phyloP scores from a whole-genome alignment of 1,284 basidiomycete species.

The Pseudozyma sp. region DNA sequence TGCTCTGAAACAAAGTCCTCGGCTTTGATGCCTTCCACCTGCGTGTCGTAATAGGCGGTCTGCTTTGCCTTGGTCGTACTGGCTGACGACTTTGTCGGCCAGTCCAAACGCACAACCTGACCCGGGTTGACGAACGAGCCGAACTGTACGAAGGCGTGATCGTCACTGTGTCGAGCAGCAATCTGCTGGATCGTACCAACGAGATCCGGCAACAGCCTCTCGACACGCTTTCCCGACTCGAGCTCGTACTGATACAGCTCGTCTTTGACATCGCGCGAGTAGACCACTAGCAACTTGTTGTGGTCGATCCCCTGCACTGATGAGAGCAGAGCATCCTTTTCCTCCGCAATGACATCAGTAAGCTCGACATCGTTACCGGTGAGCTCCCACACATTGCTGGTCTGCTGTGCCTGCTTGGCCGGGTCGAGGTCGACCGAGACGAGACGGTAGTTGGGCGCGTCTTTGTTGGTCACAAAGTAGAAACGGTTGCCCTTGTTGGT shows the following conservation, averaged over 20 bases:
- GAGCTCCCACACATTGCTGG: conserved; percentile 56
- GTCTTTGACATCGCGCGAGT: conserved; percentile 84
- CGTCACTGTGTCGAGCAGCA: conserved; percentile 73
- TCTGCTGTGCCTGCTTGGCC: conserved; percentile 30
- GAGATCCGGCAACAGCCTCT: conserved; percentile 75
- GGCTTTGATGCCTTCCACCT: conserved; percentile 76
- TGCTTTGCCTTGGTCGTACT: conserved; percentile 29
- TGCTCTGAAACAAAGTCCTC: conserved; percentile 81
- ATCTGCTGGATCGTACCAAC: conserved; percentile 77
- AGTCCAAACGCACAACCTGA: conserved; percentile 70
- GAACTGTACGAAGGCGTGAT: conserved; percentile 78
- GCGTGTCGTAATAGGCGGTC: conserved; percentile 75
- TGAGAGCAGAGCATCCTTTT: conserved; percentile 75
- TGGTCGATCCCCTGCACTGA: conserved; percentile 73
- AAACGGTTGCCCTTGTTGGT: conserved; percentile 63
- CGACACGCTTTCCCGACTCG: conserved; percentile 73
- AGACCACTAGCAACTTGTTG: conserved; percentile 76
- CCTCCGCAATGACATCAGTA: conserved; percentile 79
- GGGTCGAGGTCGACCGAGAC: conserved; percentile 55
- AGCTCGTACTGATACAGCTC: conserved; percentile 81
- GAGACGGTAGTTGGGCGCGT: conserved; percentile 63
- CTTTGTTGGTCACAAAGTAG: conserved; percentile 66
- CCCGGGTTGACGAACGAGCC: conserved; percentile 82
- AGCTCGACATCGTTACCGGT: conserved; percentile 64
- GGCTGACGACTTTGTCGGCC: conserved; percentile 61